These are phyloP conservation scores for Macrotyloma uniflorum DNA, from an alignment of 306 rosid species.

Conservation along the genomic window DNA sequence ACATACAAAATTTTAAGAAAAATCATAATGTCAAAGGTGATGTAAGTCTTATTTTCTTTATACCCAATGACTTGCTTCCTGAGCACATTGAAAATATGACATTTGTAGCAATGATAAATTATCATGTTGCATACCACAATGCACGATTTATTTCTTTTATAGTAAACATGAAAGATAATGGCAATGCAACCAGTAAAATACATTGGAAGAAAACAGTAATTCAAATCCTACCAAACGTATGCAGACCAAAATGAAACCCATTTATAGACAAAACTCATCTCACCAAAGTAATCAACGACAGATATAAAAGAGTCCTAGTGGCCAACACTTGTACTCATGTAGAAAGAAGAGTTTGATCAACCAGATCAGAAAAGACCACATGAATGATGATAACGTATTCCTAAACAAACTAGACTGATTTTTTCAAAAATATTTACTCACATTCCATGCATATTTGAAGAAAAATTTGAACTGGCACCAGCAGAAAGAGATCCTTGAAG, in stretches of 20 bases:
- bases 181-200: background rate
- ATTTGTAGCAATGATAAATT: background rate
- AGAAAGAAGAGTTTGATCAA: background rate
- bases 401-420: background rate
- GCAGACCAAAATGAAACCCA: conserved; percentile 4
- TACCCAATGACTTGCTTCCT: conserved; percentile 2
- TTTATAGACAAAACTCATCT: too few species aligned
- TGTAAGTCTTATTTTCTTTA: background rate
- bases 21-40: background rate
- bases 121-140: background rate
- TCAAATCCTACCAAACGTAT: conserved; percentile 9
- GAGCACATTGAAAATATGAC: background rate
- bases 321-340: background rate
- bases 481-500: conserved; percentile 80
- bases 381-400: conserved; percentile 12
- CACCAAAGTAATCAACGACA: background rate
- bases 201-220: conserved; percentile 11
- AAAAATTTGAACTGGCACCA: conserved; percentile 41
- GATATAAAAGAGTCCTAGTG: background rate
- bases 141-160: background rate
- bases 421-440: conserved; percentile 47
- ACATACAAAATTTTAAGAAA: background rate
- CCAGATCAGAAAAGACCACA: background rate
- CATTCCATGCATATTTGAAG: conserved; percentile 56
- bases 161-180: background rate